phyloP scores from a whole-genome alignment of 2,329 filamentous ascomycete species.

The Pyrenophora graminea region DNA sequence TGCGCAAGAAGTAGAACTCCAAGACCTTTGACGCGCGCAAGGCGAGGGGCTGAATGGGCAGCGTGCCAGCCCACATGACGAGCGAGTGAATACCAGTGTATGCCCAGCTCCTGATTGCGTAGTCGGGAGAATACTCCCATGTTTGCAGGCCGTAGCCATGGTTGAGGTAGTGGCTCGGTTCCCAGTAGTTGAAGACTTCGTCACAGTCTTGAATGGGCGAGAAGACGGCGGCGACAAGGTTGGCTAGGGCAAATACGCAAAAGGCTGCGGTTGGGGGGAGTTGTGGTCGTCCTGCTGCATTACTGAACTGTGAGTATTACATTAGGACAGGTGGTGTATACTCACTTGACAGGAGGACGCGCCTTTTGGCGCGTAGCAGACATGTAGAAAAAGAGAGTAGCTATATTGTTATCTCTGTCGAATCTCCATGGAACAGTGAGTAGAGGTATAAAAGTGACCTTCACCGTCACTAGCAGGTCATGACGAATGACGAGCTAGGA shows the following conservation, averaged over 20 bases:
- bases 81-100: constrained; percentile 82
- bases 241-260: constrained; percentile 75
- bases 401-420: too few relatives aligned
- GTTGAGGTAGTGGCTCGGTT: constrained; percentile 89
- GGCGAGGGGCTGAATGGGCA: constrained; percentile 49
- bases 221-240: constrained; percentile 75
- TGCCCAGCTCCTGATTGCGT: constrained; percentile 92
- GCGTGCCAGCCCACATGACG: constrained; percentile 67
- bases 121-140: constrained; percentile 97
- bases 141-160: constrained; percentile 95
- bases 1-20: constrained; percentile 88
- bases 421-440: not conserved
- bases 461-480: too few relatives aligned
- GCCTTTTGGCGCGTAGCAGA: constrained; percentile 4
- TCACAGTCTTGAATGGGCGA: constrained; percentile 97
- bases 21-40: constrained; percentile 48
- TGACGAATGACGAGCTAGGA: too few relatives aligned
- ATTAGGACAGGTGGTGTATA: not conserved
- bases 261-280: constrained; percentile 76
- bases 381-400: not conserved
- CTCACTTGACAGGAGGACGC: constrained; percentile 2
- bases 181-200: constrained; percentile 99
- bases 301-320: not conserved
- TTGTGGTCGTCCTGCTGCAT: constrained; percentile 37
- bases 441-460: too few relatives aligned